phyloP scores from a whole-genome alignment of 495 filamentous ascomycete species.

The Ascobolus immersus region DNA sequence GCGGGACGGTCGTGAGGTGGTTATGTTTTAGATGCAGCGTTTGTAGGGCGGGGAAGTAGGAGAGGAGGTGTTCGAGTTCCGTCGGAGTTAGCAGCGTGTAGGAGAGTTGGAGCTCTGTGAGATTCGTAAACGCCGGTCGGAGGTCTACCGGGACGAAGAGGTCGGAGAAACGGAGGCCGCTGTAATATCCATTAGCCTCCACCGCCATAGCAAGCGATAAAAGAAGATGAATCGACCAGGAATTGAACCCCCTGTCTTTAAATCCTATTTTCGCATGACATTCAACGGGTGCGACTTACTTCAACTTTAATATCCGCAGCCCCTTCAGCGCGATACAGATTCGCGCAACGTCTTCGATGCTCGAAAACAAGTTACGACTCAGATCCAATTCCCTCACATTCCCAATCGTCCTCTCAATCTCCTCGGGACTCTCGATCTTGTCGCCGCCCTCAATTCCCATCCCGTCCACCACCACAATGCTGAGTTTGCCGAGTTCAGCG shows the following conservation, averaged over 20 bases:
- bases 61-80: conserved; percentile 23
- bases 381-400: too few relatives aligned
- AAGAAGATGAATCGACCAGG: too few relatives aligned
- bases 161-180: conserved; percentile 49
- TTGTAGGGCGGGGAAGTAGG: conserved; percentile 33
- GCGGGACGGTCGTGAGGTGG: conserved; percentile 18
- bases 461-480: conserved; percentile 59
- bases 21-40: conserved; percentile 35
- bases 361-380: conserved; percentile 55
- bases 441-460: conserved; percentile 29
- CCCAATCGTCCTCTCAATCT: conserved; percentile 18
- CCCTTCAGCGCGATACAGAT: conserved; percentile 43
- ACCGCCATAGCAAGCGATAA: neutral
- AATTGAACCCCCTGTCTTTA: too few relatives aligned
- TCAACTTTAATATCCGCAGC: conserved; percentile 45
- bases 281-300: too few relatives aligned
- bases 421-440: conserved; percentile 10
- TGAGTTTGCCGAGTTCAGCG: conserved; percentile 49
- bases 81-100: conserved; percentile 48
- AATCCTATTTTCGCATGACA: too few relatives aligned
- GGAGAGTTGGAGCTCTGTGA: conserved; percentile 47
- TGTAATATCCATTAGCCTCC: conserved; percentile 16
- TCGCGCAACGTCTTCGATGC: conserved; percentile 33
- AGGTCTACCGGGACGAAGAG: conserved; percentile 16
- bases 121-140: conserved; percentile 22